Conservation (phyloP, 2,329 filamentous ascomycete species). For the Harringtonia aguacate region DNA sequence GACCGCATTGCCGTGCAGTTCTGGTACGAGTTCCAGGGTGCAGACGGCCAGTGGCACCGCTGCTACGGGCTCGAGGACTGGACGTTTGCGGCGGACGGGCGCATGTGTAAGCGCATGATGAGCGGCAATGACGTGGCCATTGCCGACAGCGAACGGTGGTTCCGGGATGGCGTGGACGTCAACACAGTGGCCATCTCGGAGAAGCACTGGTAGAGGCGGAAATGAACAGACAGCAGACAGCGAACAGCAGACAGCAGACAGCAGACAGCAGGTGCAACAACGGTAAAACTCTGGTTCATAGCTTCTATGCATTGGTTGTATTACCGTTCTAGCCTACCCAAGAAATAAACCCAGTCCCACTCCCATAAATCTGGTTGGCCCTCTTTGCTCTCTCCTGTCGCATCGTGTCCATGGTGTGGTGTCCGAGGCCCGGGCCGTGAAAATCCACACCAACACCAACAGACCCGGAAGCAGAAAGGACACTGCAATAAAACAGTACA, state of each 20-base stretch:
- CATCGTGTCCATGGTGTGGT: too few species aligned
- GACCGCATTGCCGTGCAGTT: constrained; percentile 78
- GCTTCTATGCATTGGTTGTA: too few species aligned
- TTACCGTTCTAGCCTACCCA: too few species aligned
- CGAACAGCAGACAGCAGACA: too few species aligned
- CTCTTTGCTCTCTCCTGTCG: too few species aligned
- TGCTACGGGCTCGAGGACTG: constrained; percentile 77
- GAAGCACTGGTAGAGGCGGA: constrained; percentile 49
- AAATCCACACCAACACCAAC: too few species aligned
- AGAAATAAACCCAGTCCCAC: too few species aligned
- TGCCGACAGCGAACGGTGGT: constrained; percentile 54
- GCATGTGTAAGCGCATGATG: constrained; percentile 68
- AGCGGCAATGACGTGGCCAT: constrained; percentile 63
- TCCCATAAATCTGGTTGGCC: too few species aligned
- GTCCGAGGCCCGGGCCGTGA: too few species aligned
- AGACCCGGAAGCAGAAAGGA: not conserved
- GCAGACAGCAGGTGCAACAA: not conserved
- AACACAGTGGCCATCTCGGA: constrained; percentile 56
- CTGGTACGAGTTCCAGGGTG: constrained; percentile 64
- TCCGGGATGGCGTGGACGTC: constrained; percentile 57
- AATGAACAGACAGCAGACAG: not conserved
- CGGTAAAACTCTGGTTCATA: too few species aligned
- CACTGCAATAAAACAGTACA: not conserved
- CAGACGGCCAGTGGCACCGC: constrained; percentile 71
- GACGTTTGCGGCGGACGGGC: constrained; percentile 60